Percentiles rank a stretch among this genome's conserved stretches.
These are phyloP conservation scores for Boletus reticulatus DNA, from an alignment of 768 basidiomycete genomes.

Conservation along the genomic window DNA sequence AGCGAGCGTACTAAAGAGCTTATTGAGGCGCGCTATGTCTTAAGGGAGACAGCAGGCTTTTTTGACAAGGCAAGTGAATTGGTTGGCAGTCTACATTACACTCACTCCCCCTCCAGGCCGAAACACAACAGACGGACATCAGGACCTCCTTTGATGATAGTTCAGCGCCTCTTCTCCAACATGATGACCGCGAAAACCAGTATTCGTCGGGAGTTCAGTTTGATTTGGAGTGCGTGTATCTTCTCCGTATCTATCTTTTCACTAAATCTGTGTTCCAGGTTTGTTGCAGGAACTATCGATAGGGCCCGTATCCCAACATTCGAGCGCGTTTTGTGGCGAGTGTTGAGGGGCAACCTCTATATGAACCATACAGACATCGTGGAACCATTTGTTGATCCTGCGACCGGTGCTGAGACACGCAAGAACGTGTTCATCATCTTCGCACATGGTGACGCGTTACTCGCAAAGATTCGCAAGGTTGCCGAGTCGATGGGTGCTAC, in stretches of 20 bases:
- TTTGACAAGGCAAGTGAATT: conserved; percentile 70
- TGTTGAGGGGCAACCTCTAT: conserved; percentile 95
- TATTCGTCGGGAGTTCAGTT: conserved; percentile 58
- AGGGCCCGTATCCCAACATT: conserved; percentile 89
- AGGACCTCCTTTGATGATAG: conserved; percentile 90
- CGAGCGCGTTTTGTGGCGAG: conserved; percentile 97
- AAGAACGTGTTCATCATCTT: conserved; percentile 99
- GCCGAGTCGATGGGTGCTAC: conserved; percentile 99
- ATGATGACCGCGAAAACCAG: conserved; percentile 80
- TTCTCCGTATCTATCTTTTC: neutral
- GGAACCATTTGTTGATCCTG: conserved; percentile 88
- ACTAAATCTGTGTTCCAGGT: conserved; percentile 44
- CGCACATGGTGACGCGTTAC: conserved; percentile 88
- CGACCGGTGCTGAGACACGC: conserved; percentile 77
- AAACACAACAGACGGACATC: conserved; percentile 74
- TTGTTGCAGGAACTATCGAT: conserved; percentile 96
- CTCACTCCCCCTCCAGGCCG: conserved; percentile 52
- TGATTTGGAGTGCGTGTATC: conserved; percentile 75
- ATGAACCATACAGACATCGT: conserved; percentile 98
- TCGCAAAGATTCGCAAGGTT: conserved; percentile 96
- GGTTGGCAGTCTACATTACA: neutral
- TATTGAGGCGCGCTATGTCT: conserved; percentile 90
- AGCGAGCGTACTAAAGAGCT: conserved; percentile 85
- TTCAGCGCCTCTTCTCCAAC: conserved; percentile 85
- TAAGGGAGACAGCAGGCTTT: conserved; percentile 94